Conservation (phyloP, 176 grass and related monocot species). For the Triticum urartu region DNA sequence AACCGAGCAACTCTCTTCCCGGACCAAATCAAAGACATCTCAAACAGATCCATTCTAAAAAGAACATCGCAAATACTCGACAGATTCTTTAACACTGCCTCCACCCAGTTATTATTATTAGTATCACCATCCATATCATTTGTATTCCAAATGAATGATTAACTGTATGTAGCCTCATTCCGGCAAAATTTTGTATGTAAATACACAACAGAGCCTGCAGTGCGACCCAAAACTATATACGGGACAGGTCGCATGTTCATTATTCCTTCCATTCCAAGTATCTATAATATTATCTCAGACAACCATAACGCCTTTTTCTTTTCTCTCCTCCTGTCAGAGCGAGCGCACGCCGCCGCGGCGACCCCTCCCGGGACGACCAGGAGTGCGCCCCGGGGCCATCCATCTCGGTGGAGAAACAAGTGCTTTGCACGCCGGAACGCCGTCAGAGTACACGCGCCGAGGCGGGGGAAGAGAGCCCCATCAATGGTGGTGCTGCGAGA, state of each 20-base stretch:
- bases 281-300: slow-evolving; percentile 40
- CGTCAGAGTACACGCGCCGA: background rate
- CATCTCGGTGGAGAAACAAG: slow-evolving; percentile 23
- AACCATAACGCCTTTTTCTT: background rate
- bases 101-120: background rate
- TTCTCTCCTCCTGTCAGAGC: too few species aligned
- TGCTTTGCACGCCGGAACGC: background rate
- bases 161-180: slow-evolving; percentile 41
- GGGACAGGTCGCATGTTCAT: slow-evolving; percentile 18
- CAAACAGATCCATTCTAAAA: too few species aligned
- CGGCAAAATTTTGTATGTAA: slow-evolving; percentile 49
- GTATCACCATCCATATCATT: slow-evolving; percentile 14
- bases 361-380: background rate
- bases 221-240: slow-evolving; percentile 37
- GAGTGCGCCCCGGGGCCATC: background rate
- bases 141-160: slow-evolving; percentile 24
- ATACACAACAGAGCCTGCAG: slow-evolving; percentile 42
- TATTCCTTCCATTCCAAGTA: slow-evolving; percentile 38
- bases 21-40: too few species aligned
- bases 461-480: background rate
- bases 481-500: slow-evolving; percentile 51
- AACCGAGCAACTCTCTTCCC: too few species aligned
- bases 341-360: background rate
- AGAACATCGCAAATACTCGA: background rate
- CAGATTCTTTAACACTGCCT: background rate